phyloP scores from a whole-genome alignment of 169 alveolate genomes.

The Plasmodium gallinaceum region DNA sequence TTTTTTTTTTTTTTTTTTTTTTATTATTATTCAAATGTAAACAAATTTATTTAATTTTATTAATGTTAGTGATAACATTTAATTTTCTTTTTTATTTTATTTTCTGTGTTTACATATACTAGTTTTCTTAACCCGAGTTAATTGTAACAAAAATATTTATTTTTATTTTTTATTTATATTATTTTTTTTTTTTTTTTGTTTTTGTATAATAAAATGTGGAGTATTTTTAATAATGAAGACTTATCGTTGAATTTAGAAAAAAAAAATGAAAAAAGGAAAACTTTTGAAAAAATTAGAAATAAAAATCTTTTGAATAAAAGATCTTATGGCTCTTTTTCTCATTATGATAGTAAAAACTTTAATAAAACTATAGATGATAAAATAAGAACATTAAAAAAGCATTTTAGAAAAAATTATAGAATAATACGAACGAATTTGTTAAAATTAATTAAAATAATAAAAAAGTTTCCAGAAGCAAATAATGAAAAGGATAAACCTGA shows the following conservation, averaged over 20 bases:
- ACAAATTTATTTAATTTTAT: too few species aligned
- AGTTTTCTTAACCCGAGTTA: too few species aligned
- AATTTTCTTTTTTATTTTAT: not conserved
- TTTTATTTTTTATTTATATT: not conserved
- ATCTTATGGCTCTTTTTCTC: slow-evolving; percentile 13
- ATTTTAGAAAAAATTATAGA: slow-evolving; percentile 54
- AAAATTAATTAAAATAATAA: slow-evolving; percentile 42
- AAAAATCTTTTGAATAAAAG: slow-evolving; percentile 10
- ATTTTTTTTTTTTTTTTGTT: not conserved
- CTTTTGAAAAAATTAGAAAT: slow-evolving; percentile 7
- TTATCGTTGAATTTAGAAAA: slow-evolving; percentile 31
- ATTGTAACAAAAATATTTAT: not conserved
- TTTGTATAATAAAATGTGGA: slow-evolving; percentile 43
- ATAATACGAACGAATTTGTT: slow-evolving; percentile 54
- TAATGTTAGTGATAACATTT: too few species aligned
- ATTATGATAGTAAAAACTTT: slow-evolving; percentile 18
- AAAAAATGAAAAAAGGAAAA: slow-evolving; percentile 27
- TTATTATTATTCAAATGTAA: too few species aligned
- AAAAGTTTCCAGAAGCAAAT: slow-evolving; percentile 43
- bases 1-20: too few species aligned
- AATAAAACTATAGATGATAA: slow-evolving; percentile 18
- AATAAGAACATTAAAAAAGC: slow-evolving; percentile 35
- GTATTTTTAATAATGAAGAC: slow-evolving; percentile 57
- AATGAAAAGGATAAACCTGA: not conserved
- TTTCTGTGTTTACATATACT: too few species aligned